Percentiles rank a stretch among this genome's conserved stretches.
These are phyloP conservation scores for Boechera retrofracta DNA, from an alignment of 345 rosid genomes.

Conservation along the genomic window DNA sequence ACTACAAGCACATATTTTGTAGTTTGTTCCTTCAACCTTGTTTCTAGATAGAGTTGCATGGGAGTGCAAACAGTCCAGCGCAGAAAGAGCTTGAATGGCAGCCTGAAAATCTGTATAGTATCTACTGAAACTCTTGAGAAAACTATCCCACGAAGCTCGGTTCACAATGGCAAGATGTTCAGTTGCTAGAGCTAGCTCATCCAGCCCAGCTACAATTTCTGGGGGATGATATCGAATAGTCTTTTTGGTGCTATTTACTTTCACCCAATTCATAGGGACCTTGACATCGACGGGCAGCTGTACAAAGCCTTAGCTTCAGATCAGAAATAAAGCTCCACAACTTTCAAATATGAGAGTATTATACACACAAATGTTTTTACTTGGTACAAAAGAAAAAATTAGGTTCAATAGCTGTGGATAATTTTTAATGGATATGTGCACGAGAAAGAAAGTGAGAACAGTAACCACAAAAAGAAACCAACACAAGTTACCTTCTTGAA, in stretches of 20 bases:
- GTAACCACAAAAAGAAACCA: conserved; percentile 4
- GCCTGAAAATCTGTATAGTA: conserved; percentile 77
- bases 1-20: conserved; percentile 11
- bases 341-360: conserved; percentile 4
- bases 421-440: conserved; percentile 2
- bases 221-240: conserved; percentile 91
- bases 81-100: conserved; percentile 81
- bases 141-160: conserved; percentile 83
- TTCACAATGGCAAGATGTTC: conserved; percentile 73
- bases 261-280: conserved; percentile 81
- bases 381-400: not conserved
- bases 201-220: conserved; percentile 74
- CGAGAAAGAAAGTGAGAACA: conserved; percentile 1
- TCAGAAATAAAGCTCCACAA: conserved; percentile 25
- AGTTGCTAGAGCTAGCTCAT: conserved; percentile 72
- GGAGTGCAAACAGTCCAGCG: conserved; percentile 89
- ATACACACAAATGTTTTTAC: not conserved
- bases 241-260: conserved; percentile 87
- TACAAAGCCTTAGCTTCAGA: conserved; percentile 33
- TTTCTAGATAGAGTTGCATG: conserved; percentile 83
- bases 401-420: conserved; percentile 27
- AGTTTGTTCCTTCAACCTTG: conserved; percentile 54
- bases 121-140: conserved; percentile 65
- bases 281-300: conserved; percentile 77
- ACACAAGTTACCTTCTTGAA: conserved; percentile 10